Evolutionary conservation across 768 basidiomycete genomes (phyloP).

Genomic region (Mycena leptocephala): DNA sequence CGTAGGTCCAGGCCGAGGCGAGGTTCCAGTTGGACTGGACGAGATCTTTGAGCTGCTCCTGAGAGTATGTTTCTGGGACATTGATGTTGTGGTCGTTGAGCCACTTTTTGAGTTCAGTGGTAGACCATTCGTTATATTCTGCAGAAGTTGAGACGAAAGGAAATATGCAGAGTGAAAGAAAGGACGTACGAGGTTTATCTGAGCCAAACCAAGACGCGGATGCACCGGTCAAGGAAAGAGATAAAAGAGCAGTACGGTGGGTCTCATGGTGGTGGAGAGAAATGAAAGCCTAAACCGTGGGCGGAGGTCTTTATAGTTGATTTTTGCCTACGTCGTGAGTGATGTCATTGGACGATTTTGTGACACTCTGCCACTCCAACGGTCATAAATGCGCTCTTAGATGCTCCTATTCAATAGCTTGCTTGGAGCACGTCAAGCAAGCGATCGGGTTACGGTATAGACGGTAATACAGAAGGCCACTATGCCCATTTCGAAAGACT

Average conservation of each 20-base stretch:
- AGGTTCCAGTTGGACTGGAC: slow-evolving; percentile 78
- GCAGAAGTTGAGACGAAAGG: slow-evolving; percentile 20
- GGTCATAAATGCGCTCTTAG: no score
- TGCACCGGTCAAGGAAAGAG: not conserved
- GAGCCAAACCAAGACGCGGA: slow-evolving; percentile 3
- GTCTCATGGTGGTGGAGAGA: slow-evolving; percentile 6
- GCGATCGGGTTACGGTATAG: no score
- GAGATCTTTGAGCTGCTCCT: slow-evolving; percentile 58
- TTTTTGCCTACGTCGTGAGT: not conserved
- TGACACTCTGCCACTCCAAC: no score
- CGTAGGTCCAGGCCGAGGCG: slow-evolving; percentile 70
- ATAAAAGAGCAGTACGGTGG: not conserved
- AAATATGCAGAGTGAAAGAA: not conserved
- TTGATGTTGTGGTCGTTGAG: slow-evolving; percentile 77
- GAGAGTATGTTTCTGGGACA: slow-evolving; percentile 62
- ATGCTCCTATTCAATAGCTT: no score
- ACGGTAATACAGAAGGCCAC: no score
- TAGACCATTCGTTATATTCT: slow-evolving; percentile 71
- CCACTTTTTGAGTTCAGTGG: slow-evolving; percentile 77
- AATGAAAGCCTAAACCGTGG: not conserved
- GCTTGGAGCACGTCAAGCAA: no score
- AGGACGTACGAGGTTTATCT: not conserved
- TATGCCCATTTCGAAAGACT: no score
- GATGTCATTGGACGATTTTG: slow-evolving; percentile 4
- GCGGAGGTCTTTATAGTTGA: not conserved